phyloP scores from a whole-genome alignment of 2,329 filamentous ascomycete species.

The Madurella mycetomatis region DNA sequence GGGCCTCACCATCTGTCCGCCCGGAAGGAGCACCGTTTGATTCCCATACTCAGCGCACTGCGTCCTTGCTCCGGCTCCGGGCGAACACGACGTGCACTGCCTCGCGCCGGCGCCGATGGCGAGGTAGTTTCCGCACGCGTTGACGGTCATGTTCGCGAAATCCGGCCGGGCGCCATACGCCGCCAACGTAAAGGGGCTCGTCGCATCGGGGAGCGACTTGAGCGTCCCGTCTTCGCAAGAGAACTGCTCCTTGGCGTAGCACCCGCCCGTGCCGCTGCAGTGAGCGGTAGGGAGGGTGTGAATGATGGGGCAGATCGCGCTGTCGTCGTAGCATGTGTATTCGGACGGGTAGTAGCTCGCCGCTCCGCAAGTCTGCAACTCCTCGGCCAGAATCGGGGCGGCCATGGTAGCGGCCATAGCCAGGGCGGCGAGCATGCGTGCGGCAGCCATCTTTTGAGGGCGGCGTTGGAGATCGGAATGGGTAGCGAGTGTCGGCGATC shows the following conservation, averaged over 20 bases:
- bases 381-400: neutral
- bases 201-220: constrained; percentile 5
- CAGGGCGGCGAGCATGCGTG: neutral
- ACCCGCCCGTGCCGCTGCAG: constrained; percentile 11
- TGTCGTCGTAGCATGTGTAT: constrained; percentile 18
- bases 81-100: constrained; percentile 1
- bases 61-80: neutral
- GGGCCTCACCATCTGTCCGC: neutral
- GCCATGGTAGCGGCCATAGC: neutral
- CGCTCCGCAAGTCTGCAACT: constrained; percentile 9
- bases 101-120: constrained; percentile 18
- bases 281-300: constrained; percentile 9
- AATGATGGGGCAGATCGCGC: constrained; percentile 12
- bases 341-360: constrained; percentile 16
- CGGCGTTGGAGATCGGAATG: neutral
- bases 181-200: constrained; percentile 11
- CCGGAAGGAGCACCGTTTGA: neutral
- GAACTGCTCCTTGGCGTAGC: constrained; percentile 12
- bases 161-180: constrained; percentile 1
- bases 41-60: neutral
- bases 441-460: neutral
- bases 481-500: neutral
- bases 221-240: constrained; percentile 10
- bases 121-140: constrained; percentile 16
- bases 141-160: constrained; percentile 8